phyloP scores from a whole-genome alignment of 2,329 filamentous ascomycete genomes.

The Hypoxylon sp. region DNA sequence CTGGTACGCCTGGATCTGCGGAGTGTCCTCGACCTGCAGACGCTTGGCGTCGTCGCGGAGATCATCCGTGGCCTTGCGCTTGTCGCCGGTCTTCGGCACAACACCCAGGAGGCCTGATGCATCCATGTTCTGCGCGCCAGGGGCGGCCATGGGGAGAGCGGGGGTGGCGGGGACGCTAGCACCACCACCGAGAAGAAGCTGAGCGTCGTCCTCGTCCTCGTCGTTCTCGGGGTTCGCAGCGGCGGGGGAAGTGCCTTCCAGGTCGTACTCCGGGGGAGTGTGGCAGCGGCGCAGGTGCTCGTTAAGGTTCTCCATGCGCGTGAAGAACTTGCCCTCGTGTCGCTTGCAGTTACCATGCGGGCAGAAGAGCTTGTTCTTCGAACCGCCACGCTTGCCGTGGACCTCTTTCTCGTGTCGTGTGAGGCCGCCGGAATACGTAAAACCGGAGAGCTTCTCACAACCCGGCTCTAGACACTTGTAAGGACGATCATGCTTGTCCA shows the following conservation, averaged over 20 bases:
- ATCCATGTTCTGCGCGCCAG: too few species aligned
- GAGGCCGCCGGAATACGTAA: slow-evolving; percentile 93
- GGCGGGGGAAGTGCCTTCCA: slow-evolving; percentile 38
- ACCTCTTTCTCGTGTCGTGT: slow-evolving; percentile 92
- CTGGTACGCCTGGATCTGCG: slow-evolving; percentile 57
- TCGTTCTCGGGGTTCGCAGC: slow-evolving; percentile 46
- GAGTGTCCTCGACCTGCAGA: slow-evolving; percentile 69
- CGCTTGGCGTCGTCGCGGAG: slow-evolving; percentile 73
- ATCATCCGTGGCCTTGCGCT: slow-evolving; percentile 61
- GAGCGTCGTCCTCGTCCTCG: neutral
- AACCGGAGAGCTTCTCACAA: slow-evolving; percentile 91
- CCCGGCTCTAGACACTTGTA: slow-evolving; percentile 85
- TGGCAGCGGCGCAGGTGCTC: slow-evolving; percentile 95
- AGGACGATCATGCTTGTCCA: slow-evolving; percentile 96
- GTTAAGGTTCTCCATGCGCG: slow-evolving; percentile 90
- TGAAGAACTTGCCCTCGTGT: slow-evolving; percentile 87
- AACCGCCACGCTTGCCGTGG: slow-evolving; percentile 87
- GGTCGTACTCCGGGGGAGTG: slow-evolving; percentile 56
- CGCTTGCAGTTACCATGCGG: slow-evolving; percentile 89
- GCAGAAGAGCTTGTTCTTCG: slow-evolving; percentile 87
- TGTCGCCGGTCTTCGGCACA: slow-evolving; percentile 49
- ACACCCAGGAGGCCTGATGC: too few species aligned
- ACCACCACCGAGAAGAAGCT: slow-evolving; percentile 49
- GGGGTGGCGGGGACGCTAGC: neutral
- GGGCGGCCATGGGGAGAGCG: too few species aligned